These are phyloP conservation scores for Geotrichum aggregatum DNA, from an alignment of 1,139 yeast genomes.

Conservation along the genomic window DNA sequence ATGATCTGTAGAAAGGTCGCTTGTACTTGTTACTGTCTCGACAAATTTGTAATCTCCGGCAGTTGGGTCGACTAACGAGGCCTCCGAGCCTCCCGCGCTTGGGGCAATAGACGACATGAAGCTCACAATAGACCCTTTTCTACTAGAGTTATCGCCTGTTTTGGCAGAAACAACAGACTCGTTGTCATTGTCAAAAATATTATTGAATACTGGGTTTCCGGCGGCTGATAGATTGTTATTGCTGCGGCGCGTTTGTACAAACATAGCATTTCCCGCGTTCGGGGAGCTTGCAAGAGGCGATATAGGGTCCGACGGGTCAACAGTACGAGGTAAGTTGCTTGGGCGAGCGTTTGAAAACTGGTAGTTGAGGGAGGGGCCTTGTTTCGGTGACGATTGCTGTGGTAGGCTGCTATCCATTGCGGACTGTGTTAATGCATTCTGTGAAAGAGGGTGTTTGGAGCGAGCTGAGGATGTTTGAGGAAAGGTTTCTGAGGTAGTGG, in stretches of 20 bases:
- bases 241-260: constrained; percentile 15
- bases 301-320: constrained; percentile 19
- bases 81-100: constrained; percentile 19
- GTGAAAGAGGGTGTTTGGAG: background rate
- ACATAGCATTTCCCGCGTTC: constrained; percentile 9
- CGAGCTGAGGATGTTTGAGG: background rate
- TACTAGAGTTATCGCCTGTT: constrained; percentile 10
- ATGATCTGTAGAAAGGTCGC: constrained; percentile 21
- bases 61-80: constrained; percentile 17
- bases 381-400: background rate
- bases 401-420: background rate
- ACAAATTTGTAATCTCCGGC: constrained; percentile 23
- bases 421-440: background rate
- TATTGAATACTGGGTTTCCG: constrained; percentile 16
- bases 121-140: constrained; percentile 29
- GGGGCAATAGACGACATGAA: constrained; percentile 18
- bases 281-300: constrained; percentile 13
- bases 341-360: constrained; percentile 5
- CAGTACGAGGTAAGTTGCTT: background rate
- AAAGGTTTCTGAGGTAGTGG: background rate
- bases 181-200: constrained; percentile 14
- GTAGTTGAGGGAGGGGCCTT: background rate
- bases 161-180: constrained; percentile 7
- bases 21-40: constrained; percentile 17
- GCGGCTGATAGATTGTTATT: constrained; percentile 1